Conservation (phyloP, 169 alveolate species). For the Fabrea salina region DNA sequence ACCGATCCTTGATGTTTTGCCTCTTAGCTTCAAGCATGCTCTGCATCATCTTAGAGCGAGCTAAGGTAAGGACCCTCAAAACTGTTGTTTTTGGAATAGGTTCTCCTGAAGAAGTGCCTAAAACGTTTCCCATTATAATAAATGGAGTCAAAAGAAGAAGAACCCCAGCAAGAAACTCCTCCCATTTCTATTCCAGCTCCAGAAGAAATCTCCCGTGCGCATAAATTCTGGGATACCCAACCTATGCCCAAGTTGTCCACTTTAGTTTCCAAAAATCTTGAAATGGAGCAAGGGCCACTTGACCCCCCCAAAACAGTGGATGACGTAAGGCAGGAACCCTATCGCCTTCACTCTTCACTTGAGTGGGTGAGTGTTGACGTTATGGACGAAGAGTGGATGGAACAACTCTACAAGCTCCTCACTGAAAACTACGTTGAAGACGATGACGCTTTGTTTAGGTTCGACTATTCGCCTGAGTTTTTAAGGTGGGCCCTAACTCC, state of each 20-base stretch:
- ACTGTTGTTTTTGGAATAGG: conserved; percentile 14
- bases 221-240: conserved; percentile 95
- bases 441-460: conserved; percentile 95
- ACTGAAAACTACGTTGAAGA: conserved; percentile 97
- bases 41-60: background rate
- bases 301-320: conserved; percentile 44
- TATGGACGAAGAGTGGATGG: conserved; percentile 68
- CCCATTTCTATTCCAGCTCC: background rate
- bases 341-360: conserved; percentile 88
- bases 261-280: conserved; percentile 59
- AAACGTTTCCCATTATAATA: background rate
- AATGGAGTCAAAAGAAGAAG: background rate
- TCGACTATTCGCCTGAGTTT: conserved; percentile 94
- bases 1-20: conserved; percentile 6
- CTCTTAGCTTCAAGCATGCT: background rate
- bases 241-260: conserved; percentile 90
- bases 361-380: conserved; percentile 92
- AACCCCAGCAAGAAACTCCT: background rate
- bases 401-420: conserved; percentile 75
- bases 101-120: too few species aligned
- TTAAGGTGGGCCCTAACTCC: conserved; percentile 95
- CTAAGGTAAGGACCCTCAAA: background rate
- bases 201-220: conserved; percentile 37
- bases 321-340: conserved; percentile 79
- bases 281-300: conserved; percentile 27